Percentiles rank a stretch among this genome's conserved stretches.
Evolutionary conservation across 2,329 filamentous ascomycete species (phyloP).

Genomic region (Hymenoscyphus linearis): DNA sequence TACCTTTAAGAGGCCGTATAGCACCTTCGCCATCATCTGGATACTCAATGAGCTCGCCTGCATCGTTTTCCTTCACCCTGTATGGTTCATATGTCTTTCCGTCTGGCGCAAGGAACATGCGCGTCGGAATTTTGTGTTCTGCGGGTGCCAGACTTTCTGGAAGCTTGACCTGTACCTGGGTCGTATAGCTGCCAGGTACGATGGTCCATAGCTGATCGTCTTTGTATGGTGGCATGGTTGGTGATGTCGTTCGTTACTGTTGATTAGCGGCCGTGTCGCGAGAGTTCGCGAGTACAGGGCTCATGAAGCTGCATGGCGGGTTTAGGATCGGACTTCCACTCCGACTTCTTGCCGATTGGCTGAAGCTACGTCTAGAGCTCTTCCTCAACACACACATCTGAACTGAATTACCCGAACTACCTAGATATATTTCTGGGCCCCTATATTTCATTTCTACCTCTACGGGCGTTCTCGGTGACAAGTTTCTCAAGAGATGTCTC

Average conservation of each 20-base stretch:
- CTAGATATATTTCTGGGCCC: no score
- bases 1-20: constrained; percentile 73
- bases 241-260: neutral
- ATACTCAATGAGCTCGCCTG: constrained; percentile 79
- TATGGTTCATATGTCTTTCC: constrained; percentile 76
- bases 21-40: constrained; percentile 82
- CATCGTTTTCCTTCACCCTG: constrained; percentile 58
- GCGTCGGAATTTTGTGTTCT: constrained; percentile 77
- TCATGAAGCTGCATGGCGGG: neutral
- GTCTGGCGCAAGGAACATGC: constrained; percentile 83
- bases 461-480: no score
- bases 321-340: neutral
- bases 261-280: neutral
- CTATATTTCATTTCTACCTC: no score
- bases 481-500: no score
- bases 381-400: no score
- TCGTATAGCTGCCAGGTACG: constrained; percentile 38
- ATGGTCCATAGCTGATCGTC: constrained; percentile 36
- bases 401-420: no score
- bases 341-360: neutral
- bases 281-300: neutral
- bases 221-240: constrained; percentile 29
- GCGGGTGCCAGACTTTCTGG: constrained; percentile 65
- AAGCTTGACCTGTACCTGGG: constrained; percentile 32
- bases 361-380: neutral